Evolutionary conservation across 805 yeast genomes (phyloP).

Genomic region (Pichia nakasei): DNA sequence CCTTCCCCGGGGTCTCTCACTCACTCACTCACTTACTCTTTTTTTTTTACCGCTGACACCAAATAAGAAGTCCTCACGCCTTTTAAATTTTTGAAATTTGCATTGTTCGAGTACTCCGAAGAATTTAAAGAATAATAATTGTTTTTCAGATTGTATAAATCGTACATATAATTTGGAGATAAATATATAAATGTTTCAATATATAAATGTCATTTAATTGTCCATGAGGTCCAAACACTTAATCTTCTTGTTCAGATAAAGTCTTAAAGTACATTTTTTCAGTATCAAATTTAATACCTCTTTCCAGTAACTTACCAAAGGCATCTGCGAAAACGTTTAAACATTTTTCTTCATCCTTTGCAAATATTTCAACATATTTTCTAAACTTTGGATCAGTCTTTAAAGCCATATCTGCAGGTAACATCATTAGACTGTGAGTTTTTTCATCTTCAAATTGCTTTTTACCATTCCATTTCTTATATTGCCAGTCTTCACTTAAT

Average conservation of each 20-base stretch:
- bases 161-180: too few relatives aligned
- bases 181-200: too few relatives aligned
- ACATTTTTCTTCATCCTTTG: slow-evolving; percentile 40
- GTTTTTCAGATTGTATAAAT: too few relatives aligned
- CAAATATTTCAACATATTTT: slow-evolving; percentile 39
- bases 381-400: slow-evolving; percentile 37
- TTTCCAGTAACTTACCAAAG: slow-evolving; percentile 47
- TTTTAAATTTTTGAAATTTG: too few relatives aligned
- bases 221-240: not conserved
- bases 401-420: slow-evolving; percentile 49
- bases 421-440: slow-evolving; percentile 47
- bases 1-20: too few relatives aligned
- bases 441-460: slow-evolving; percentile 55
- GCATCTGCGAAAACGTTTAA: slow-evolving; percentile 41
- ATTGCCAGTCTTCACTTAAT: slow-evolving; percentile 48
- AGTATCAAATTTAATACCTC: slow-evolving; percentile 56
- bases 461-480: slow-evolving; percentile 51
- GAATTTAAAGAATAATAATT: too few relatives aligned
- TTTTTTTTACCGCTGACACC: too few relatives aligned
- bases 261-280: slow-evolving; percentile 49
- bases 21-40: too few relatives aligned
- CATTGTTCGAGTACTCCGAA: too few relatives aligned
- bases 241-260: slow-evolving; percentile 53
- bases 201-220: too few relatives aligned
- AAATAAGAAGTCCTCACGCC: too few relatives aligned